A percentile compares a stretch with the other conserved stretches of the same genome.
Evolutionary conservation across 148 eudicot genomes (phyloP).

Genomic region (Cornus controversa): DNA sequence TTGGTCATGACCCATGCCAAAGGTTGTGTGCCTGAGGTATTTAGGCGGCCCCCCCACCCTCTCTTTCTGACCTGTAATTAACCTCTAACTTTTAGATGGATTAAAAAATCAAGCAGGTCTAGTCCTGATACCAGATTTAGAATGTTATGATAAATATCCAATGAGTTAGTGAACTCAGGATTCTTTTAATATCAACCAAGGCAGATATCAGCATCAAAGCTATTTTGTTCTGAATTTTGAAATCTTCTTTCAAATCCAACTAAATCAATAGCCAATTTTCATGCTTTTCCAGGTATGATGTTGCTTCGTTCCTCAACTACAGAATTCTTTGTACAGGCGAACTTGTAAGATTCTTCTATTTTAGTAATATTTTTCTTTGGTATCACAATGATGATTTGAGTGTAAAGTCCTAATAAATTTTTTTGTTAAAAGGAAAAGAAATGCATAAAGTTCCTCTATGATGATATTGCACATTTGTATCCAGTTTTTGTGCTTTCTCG

Average conservation of each 20-base stretch:
- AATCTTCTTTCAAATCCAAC: not conserved
- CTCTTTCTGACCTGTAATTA: no score
- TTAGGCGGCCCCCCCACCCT: no score
- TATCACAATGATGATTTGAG: not conserved
- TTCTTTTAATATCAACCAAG: no score
- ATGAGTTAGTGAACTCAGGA: no score
- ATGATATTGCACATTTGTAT: not conserved
- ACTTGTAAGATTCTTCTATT: conserved; percentile 55
- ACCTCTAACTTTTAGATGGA: not conserved
- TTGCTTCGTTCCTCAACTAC: conserved; percentile 69
- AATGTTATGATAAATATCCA: not conserved
- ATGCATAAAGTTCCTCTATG: not conserved
- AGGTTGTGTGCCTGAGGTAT: no score
- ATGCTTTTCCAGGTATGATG: conserved; percentile 74
- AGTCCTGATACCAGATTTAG: not conserved
- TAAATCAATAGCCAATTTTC: conserved; percentile 1
- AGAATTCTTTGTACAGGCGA: conserved; percentile 61
- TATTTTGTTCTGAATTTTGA: not conserved
- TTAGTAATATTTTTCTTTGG: not conserved
- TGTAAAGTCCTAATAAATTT: not conserved
- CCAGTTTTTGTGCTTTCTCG: not conserved
- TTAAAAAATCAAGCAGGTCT: not conserved
- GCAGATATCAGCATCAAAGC: not conserved
- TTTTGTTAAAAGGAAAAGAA: not conserved
- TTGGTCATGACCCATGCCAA: no score